Conservation (phyloP, 2,329 filamentous ascomycete species). For the Boeremia lycopersici region DNA sequence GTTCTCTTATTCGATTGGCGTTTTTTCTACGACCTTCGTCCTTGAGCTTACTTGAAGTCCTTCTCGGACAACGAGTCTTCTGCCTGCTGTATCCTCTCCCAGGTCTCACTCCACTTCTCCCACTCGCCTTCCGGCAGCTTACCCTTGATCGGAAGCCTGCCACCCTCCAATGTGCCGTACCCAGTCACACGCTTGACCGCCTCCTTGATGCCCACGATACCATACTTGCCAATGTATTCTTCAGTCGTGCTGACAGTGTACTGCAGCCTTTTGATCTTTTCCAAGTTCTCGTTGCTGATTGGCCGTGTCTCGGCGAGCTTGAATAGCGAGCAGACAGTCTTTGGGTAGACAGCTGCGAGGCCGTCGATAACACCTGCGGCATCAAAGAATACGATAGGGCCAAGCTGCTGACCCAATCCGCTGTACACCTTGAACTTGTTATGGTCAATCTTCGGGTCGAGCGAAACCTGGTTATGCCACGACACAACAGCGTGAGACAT, state of each 20-base stretch:
- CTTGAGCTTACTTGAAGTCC: slow-evolving; percentile 24
- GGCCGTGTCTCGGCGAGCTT: slow-evolving; percentile 53
- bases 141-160: slow-evolving; percentile 63
- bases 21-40: not conserved
- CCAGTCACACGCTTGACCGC: slow-evolving; percentile 64
- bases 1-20: not conserved
- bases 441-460: slow-evolving; percentile 65
- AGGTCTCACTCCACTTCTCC: slow-evolving; percentile 49
- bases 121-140: slow-evolving; percentile 66
- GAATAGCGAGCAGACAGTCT: slow-evolving; percentile 64
- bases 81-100: slow-evolving; percentile 40
- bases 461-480: slow-evolving; percentile 66
- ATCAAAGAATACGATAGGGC: slow-evolving; percentile 66
- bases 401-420: slow-evolving; percentile 69
- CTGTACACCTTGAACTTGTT: slow-evolving; percentile 66
- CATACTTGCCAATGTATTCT: slow-evolving; percentile 65
- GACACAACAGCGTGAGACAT: slow-evolving; percentile 71
- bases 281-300: slow-evolving; percentile 45
- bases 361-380: slow-evolving; percentile 71
- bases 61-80: slow-evolving; percentile 39
- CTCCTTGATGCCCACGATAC: slow-evolving; percentile 70
- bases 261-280: slow-evolving; percentile 62
- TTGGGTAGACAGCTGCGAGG: slow-evolving; percentile 68
- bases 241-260: slow-evolving; percentile 66
- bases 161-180: slow-evolving; percentile 65